These are phyloP conservation scores for Triticum turgidum DNA, from an alignment of 176 grass and related monocot genomes.

Conservation along the genomic window DNA sequence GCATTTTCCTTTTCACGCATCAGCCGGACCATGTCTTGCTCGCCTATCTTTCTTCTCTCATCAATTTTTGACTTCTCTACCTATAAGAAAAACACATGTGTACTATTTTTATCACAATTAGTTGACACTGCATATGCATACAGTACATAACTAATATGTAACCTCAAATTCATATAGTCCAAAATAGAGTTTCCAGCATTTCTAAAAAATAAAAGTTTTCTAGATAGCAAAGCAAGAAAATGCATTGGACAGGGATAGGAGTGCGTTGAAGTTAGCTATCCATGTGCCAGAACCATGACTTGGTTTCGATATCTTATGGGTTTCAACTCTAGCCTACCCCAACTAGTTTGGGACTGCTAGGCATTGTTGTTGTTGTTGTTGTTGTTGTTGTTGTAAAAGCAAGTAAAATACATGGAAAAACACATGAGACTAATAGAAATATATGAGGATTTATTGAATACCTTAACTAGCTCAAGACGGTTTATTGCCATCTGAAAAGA, in stretches of 20 bases:
- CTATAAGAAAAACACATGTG: constrained; percentile 43
- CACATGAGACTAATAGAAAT: constrained; percentile 18
- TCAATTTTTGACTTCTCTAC: constrained; percentile 82
- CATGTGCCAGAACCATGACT: too few species aligned
- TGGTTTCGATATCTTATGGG: too few species aligned
- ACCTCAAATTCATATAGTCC: background rate
- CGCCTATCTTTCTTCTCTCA: constrained; percentile 64
- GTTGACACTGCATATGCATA: background rate
- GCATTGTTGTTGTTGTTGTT: too few species aligned
- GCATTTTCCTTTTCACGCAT: constrained; percentile 67
- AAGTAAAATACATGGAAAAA: constrained; percentile 16
- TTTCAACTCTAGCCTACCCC: too few species aligned
- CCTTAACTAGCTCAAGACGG: constrained; percentile 75
- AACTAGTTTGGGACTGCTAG: too few species aligned
- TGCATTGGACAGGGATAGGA: too few species aligned
- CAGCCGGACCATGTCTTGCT: constrained; percentile 60
- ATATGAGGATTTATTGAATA: constrained; percentile 26
- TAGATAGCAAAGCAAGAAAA: constrained; percentile 1
- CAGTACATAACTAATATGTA: constrained; percentile 11
- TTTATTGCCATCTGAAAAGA: constrained; percentile 71
- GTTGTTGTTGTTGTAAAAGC: background rate
- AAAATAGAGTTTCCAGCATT: background rate
- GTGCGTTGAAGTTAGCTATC: too few species aligned
- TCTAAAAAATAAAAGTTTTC: background rate
- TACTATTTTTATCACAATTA: constrained; percentile 7